Conservation (phyloP, 192 early-diverging fungal genomes). For the Linnemannia elongata region DNA sequence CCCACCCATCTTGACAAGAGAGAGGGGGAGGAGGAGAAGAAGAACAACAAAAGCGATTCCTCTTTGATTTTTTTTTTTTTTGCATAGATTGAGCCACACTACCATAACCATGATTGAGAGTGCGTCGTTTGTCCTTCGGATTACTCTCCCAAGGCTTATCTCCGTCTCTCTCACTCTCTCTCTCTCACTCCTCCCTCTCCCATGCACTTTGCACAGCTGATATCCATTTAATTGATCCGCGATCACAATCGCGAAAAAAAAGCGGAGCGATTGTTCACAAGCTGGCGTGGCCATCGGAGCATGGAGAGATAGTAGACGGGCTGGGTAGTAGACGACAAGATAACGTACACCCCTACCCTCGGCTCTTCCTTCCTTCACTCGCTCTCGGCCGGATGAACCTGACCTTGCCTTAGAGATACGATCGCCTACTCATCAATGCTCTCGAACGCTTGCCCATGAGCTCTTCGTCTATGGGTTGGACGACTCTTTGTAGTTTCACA, state of each 20-base stretch:
- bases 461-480: background rate
- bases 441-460: background rate
- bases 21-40: background rate
- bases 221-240: background rate
- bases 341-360: background rate
- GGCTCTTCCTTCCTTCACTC: background rate
- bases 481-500: background rate
- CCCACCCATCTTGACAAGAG: background rate
- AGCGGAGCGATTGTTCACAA: background rate
- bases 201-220: no score
- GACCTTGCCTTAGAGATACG: background rate
- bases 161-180: background rate
- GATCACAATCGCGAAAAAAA: background rate
- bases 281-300: background rate
- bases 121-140: background rate
- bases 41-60: background rate
- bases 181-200: background rate
- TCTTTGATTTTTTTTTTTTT: background rate
- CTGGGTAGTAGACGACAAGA: background rate
- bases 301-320: background rate
- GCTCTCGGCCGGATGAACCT: background rate
- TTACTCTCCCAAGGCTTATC: background rate
- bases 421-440: background rate
- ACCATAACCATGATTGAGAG: background rate
- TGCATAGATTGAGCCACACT: background rate